Conservation (phyloP, 441 rosid genomes). For the Gossypium davidsonii region DNA sequence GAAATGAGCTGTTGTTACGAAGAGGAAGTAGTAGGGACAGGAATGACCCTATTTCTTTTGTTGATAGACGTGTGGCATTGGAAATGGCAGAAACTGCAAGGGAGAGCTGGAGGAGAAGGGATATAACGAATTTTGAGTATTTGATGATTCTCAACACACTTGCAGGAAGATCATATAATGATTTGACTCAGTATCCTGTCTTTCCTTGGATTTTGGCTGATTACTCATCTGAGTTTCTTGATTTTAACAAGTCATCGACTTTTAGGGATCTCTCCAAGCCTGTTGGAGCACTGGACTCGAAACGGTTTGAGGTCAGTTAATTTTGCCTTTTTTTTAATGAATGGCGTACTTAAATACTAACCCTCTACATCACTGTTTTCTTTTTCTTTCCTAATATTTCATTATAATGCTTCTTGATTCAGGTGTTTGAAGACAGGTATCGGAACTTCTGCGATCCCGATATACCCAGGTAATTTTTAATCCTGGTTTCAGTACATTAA, state of each 20-base stretch:
- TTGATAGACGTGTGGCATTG: conserved; percentile 80
- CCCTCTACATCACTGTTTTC: not conserved
- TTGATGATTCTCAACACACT: conserved; percentile 91
- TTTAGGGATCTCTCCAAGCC: conserved; percentile 98
- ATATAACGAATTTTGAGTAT: conserved; percentile 94
- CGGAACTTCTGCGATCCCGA: conserved; percentile 95
- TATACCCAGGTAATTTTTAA: conserved; percentile 74
- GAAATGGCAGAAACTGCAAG: conserved; percentile 96
- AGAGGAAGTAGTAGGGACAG: conserved; percentile 83
- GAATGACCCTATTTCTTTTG: conserved; percentile 70
- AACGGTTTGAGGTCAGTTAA: conserved; percentile 84
- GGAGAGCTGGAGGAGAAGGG: conserved; percentile 98
- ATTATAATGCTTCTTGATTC: conserved; percentile 22
- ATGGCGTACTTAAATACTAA: not conserved
- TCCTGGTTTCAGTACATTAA: conserved; percentile 8
- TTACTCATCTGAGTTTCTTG: conserved; percentile 86
- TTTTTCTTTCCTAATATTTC: conserved; percentile 16
- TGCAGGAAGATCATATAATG: conserved; percentile 96
- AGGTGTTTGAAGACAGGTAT: conserved; percentile 97
- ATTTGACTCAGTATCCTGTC: conserved; percentile 95
- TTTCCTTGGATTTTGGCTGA: conserved; percentile 98
- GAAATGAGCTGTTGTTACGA: conserved; percentile 84
- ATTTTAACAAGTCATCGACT: conserved; percentile 91
- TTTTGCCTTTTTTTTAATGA: conserved; percentile 4
- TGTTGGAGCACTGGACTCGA: conserved; percentile 88